phyloP scores from a whole-genome alignment of 257 asterid species.

The Henckelia pumila region DNA sequence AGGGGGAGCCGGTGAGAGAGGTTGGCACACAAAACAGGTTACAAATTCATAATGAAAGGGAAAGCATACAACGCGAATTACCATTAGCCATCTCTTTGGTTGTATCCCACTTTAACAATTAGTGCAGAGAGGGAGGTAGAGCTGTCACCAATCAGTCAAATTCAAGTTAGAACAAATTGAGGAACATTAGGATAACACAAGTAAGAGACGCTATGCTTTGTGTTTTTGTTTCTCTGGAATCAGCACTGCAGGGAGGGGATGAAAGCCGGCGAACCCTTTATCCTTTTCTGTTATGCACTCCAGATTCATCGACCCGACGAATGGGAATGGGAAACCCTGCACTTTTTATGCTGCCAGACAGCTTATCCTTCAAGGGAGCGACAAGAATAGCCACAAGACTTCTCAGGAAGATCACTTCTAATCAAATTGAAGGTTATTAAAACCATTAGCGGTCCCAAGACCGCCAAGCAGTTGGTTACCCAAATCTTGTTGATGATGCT shows the following conservation, averaged over 20 bases:
- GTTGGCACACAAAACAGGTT: constrained; percentile 28
- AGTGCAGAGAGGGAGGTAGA: constrained; percentile 38
- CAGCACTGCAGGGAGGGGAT: constrained; percentile 26
- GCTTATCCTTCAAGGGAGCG: constrained; percentile 23
- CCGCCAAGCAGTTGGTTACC: constrained; percentile 69
- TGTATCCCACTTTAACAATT: constrained; percentile 33
- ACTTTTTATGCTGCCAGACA: constrained; percentile 37
- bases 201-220: constrained; percentile 30
- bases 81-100: constrained; percentile 26
- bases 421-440: constrained; percentile 79
- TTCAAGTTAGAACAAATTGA: constrained; percentile 35
- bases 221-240: constrained; percentile 33
- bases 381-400: constrained; percentile 25
- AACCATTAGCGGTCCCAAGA: constrained; percentile 76
- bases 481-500: constrained; percentile 60
- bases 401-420: constrained; percentile 77
- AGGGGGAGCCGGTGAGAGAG: constrained; percentile 13
- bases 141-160: constrained; percentile 39
- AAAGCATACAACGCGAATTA: constrained; percentile 1
- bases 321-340: constrained; percentile 31
- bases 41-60: constrained; percentile 28
- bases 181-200: constrained; percentile 25
- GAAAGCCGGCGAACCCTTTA: constrained; percentile 23
- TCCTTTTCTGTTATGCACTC: constrained; percentile 28
- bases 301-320: constrained; percentile 29